phyloP scores from a whole-genome alignment of 2,329 filamentous ascomycete species.

The Verticillium nonalfalfae region DNA sequence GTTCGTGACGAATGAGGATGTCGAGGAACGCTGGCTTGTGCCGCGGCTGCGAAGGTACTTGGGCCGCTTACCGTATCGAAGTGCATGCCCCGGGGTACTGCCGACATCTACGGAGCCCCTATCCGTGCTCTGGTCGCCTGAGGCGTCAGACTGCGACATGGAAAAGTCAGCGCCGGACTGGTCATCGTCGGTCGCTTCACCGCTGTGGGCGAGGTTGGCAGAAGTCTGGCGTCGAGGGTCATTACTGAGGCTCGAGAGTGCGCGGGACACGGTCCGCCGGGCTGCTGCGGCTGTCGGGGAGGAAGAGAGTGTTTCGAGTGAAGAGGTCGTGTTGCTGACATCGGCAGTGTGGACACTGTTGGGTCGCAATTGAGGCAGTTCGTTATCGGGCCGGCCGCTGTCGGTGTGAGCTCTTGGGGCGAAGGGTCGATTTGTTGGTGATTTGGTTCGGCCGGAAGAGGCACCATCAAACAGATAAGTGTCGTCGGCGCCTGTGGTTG shows the following conservation, averaged over 20 bases:
- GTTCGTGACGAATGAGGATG: slow-evolving; percentile 52
- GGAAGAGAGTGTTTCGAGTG: slow-evolving; percentile 47
- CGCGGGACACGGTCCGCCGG: slow-evolving; percentile 45
- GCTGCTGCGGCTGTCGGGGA: slow-evolving; percentile 51
- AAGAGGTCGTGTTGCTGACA: slow-evolving; percentile 37
- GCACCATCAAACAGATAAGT: slow-evolving; percentile 51
- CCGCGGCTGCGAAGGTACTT: slow-evolving; percentile 53
- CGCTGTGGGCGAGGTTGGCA: slow-evolving; percentile 2
- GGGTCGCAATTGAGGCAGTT: slow-evolving; percentile 7
- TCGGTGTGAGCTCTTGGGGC: slow-evolving; percentile 3
- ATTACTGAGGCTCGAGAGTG: slow-evolving; percentile 37
- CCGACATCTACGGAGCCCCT: slow-evolving; percentile 33
- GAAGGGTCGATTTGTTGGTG: not conserved
- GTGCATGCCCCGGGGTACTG: slow-evolving; percentile 37
- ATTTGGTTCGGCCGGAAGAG: slow-evolving; percentile 2
- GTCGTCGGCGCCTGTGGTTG: slow-evolving; percentile 46
- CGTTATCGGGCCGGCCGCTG: not conserved
- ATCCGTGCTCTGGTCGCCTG: slow-evolving; percentile 23
- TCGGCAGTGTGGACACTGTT: slow-evolving; percentile 20
- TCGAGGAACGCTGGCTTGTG: slow-evolving; percentile 53
- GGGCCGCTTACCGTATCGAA: slow-evolving; percentile 41
- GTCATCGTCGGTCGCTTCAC: slow-evolving; percentile 12
- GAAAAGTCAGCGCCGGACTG: not conserved
- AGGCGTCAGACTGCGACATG: slow-evolving; percentile 10
- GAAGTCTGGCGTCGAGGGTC: slow-evolving; percentile 2